Percentiles rank a stretch among this genome's conserved stretches.
Conservation (phyloP, 306 rosid species). For the Vigna unguiculata region DNA sequence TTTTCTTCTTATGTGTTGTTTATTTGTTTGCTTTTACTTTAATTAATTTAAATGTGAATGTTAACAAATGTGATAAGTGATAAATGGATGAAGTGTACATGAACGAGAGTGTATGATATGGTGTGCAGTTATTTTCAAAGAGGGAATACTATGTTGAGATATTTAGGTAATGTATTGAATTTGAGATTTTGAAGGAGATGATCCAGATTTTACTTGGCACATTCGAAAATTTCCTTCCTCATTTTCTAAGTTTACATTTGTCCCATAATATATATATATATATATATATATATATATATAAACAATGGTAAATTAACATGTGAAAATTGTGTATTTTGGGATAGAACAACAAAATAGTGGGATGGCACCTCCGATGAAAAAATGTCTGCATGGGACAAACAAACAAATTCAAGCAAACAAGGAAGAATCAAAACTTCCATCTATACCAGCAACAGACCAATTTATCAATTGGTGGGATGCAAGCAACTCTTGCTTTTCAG, state of each 20-base stretch:
- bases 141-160: too few relatives aligned
- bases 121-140: too few relatives aligned
- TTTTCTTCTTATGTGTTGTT: too few relatives aligned
- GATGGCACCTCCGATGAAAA: background rate
- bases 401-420: conserved; percentile 20
- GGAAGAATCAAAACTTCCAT: conserved; percentile 43
- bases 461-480: conserved; percentile 73
- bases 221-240: background rate
- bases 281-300: background rate
- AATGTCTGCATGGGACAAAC: background rate
- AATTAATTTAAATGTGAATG: too few relatives aligned
- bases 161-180: too few relatives aligned
- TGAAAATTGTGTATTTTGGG: background rate
- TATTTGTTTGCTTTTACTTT: too few relatives aligned
- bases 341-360: background rate
- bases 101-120: too few relatives aligned
- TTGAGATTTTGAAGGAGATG: too few relatives aligned
- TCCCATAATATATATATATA: background rate
- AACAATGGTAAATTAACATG: background rate
- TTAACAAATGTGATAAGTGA: too few relatives aligned
- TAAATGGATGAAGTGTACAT: too few relatives aligned
- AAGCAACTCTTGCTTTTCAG: conserved; percentile 73
- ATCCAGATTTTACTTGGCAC: background rate
- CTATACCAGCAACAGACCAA: conserved; percentile 82
- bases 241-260: background rate